These are phyloP conservation scores for Chaetomium olivaceum DNA, from an alignment of 2,329 filamentous ascomycete species.

Conservation along the genomic window DNA sequence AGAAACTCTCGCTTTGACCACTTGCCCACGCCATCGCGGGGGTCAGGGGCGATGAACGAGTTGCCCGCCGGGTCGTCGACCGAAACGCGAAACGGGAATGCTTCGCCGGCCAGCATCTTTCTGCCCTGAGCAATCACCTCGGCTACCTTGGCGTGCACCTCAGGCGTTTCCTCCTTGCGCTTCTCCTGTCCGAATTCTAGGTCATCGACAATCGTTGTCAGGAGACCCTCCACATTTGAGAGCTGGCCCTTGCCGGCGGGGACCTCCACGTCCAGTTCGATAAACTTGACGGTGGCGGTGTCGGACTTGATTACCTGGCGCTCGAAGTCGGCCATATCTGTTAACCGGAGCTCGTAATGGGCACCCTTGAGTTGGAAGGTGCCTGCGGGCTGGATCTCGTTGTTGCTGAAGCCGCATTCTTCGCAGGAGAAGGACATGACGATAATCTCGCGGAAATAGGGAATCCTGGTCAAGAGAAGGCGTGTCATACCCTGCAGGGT, in stretches of 20 bases:
- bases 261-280: slow-evolving; percentile 91
- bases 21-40: slow-evolving; percentile 78
- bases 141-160: slow-evolving; percentile 75
- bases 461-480: slow-evolving; percentile 86
- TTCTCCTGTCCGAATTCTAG: slow-evolving; percentile 79
- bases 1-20: slow-evolving; percentile 84
- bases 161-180: slow-evolving; percentile 74
- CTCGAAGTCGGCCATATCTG: slow-evolving; percentile 70
- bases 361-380: slow-evolving; percentile 87
- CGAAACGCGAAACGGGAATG: slow-evolving; percentile 84
- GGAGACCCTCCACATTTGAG: slow-evolving; percentile 87
- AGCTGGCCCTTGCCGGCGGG: slow-evolving; percentile 88
- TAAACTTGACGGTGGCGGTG: slow-evolving; percentile 78
- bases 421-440: slow-evolving; percentile 96
- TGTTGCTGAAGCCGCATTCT: slow-evolving; percentile 85
- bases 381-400: slow-evolving; percentile 89
- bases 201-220: slow-evolving; percentile 76
- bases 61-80: slow-evolving; percentile 93
- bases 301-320: slow-evolving; percentile 93
- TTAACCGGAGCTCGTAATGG: slow-evolving; percentile 80
- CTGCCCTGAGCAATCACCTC: slow-evolving; percentile 72
- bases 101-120: slow-evolving; percentile 74
- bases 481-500: slow-evolving; percentile 71
- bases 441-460: slow-evolving; percentile 96
- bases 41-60: slow-evolving; percentile 90